Base-by-base conservation (phyloP, 2,329 filamentous ascomycete species). In the Trichoderma lentiforme region DNA sequence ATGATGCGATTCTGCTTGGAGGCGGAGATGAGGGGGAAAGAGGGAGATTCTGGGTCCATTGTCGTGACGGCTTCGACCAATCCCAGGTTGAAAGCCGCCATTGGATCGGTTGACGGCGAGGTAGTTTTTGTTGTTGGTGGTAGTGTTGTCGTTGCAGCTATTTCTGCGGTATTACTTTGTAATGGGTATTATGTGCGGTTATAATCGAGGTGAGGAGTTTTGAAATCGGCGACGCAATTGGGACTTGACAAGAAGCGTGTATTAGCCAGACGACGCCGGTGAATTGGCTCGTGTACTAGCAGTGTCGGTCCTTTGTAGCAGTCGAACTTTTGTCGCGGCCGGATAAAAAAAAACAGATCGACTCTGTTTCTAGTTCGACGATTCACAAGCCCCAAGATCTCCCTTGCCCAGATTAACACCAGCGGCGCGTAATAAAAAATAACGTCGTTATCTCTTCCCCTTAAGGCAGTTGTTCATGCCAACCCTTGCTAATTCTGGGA, bases 1-100 rank as follows among this genome's bases (percentile, higher is more conserved):
- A 84, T 78, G 74, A 88, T 86, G 77, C 83, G 82, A 63, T 80
- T 77, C 63, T 82, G 79, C 71, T 81, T 81, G 68, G 80, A 76
- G 36, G 78, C 73, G 65, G 79, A 78, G 74, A 81, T 80, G 74
- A 76, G 76, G 71, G 70, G 74, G 64, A 65, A 32, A 18, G 66
- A 47, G 63, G 64, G 36, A 34, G 68, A 11, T 24, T 60, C 43
- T 9, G 58, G 60, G 47, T 72, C 24, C 28, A 70, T 69, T 62
- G 57, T 72, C 6, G 64, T 30, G 57, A 47, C 26, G 32, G 30
- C 6, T 51, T 60, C 43, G 43, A 15, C n/a, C 34, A 69, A 65
- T 65, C 14, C n/a, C 14, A 28, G 43, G 26, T 51, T 21, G n/a
- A 51, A 51, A 18, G 32, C 28, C 5, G 65, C 9, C 4, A 18